Evolutionary conservation across 1,284 basidiomycete species (phyloP), one percentile per base, ranked within the genome.

Genomic region (Moesziomyces aphidis): DNA sequence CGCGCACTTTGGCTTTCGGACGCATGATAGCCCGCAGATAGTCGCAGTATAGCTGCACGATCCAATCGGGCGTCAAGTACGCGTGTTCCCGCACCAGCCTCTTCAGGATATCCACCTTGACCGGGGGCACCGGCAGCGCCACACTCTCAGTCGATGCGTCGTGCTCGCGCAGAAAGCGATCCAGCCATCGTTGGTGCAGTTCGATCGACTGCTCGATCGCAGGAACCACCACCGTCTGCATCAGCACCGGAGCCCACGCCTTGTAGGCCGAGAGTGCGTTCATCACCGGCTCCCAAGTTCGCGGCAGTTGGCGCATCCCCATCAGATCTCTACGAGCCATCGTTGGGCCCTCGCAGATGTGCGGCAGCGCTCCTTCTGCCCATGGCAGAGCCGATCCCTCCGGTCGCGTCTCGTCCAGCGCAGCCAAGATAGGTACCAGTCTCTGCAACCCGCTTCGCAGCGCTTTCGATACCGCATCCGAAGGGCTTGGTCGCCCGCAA

Each of bases 171-270:
- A 54, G 23, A 19, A 54, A 54, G 2, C 17, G 19, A 24, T 54
- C 24, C 17, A 54, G 26, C 52, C 52, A 54, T 22, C 19, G 42
- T n/a, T 26, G 15, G n/a, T 54, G 52, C 24, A 28, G 42, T 13
- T 54, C 23, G 43, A 54, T 54, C 43, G 52, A 54, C 8, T 31
- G 15, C 23, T 45, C 13, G 15, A 54, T 34, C 6, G 52, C 52
- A 13, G 52, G 52, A 1, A 54, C 15, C 17, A 54, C 21, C 1
- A 45, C 24, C 1, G 19, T 15, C 22, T 44, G 34, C 42, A 54
- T 34, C 22, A 54, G 43, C 13, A 54, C 31, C 6, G 50, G 8
- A 6, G 26, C 50, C 50, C 50, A 50, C 6, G 36, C 15, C 31
- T n/a, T 36, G 19, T 50, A n/a, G 19, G 26, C 5, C 28, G 17